Evolutionary conservation across 148 eudicot genomes (phyloP).

Genomic region (Rhododendron henanense): DNA sequence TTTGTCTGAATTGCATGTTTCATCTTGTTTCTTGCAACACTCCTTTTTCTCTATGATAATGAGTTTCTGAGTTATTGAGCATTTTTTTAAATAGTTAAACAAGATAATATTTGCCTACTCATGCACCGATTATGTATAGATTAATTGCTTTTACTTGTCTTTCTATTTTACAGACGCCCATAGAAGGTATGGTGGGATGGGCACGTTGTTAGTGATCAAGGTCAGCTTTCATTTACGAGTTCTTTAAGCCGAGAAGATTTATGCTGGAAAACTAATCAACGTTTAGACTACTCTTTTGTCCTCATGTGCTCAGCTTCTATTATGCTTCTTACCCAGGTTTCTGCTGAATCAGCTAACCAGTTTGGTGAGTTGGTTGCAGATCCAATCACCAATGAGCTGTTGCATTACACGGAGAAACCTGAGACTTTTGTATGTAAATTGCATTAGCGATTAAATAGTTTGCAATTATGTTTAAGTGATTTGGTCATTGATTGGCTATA

Average conservation of each 20-base stretch:
- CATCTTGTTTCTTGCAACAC: background rate
- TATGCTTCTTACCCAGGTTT: constrained; percentile 51
- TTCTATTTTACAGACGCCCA: constrained; percentile 59
- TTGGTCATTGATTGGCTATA: constrained; percentile 2
- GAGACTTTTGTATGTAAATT: constrained; percentile 84
- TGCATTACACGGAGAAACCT: constrained; percentile 97
- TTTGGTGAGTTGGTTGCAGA: constrained; percentile 95
- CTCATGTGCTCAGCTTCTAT: background rate
- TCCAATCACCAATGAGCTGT: constrained; percentile 67
- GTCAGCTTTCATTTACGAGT: constrained; percentile 28
- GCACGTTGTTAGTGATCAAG: constrained; percentile 82
- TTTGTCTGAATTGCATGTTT: background rate
- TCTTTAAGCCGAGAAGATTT: background rate
- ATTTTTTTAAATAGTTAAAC: background rate
- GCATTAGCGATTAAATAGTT: constrained; percentile 1
- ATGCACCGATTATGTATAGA: background rate
- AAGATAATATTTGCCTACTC: background rate
- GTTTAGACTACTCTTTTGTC: background rate
- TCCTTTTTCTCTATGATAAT: background rate
- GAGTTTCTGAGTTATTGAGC: background rate
- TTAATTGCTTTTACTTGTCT: background rate
- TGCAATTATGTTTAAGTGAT: background rate
- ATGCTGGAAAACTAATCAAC: background rate
- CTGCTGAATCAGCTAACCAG: constrained; percentile 90
- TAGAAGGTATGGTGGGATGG: constrained; percentile 73